Evolutionary conservation across 2,329 filamentous ascomycete genomes (phyloP), one percentile per base, ranked within the genome.

Genomic region (Cladosporium sp.): DNA sequence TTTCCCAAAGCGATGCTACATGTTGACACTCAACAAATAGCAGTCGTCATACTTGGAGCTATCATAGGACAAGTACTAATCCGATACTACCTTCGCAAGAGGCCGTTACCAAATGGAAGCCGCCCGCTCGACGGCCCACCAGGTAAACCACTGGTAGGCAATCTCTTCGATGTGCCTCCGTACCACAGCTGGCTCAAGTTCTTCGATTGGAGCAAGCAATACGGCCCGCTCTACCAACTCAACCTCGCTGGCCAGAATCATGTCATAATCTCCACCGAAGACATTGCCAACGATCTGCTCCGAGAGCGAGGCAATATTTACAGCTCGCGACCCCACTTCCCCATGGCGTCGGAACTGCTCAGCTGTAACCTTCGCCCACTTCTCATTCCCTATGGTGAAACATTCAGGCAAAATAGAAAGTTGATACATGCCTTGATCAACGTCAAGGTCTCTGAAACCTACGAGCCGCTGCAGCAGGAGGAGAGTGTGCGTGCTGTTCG

Each of bases 151-250:
- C 47, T 73, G 3, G 37, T 75, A 28, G 73, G 74, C 17, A 74
- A 74, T 49, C 61, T 75, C 15, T 62, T 64, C 3, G 65, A 72
- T 32, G 68, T 75, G 9, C 73, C 71, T 7, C 63, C 66, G 7
- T 58, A 62, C 19, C 68, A 76, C 61, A 71, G 68, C 22, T 78
- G 75, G 75, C 60, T 76, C 15, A 71, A 75, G 53, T 77, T 77
- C 65, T 64, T 71, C 13, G 64, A 70, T 24, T 75, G 72, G 69
- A 64, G 67, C 22, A 62, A 72, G 15, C 58, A 67, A 52, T 70
- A 73, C 55, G 70, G 78, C 2, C 68, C 73, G 4, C 72, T 82
- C 28, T 79, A 74, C 61, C 72, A 73, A 9, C 65, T 80, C 32
- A 71, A 73, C 39, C 73, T 81, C 52, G 75, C 74, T 5, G 77